Conservation (phyloP, 1,139 yeast genomes). For the Saccharomyces hybrid region DNA sequence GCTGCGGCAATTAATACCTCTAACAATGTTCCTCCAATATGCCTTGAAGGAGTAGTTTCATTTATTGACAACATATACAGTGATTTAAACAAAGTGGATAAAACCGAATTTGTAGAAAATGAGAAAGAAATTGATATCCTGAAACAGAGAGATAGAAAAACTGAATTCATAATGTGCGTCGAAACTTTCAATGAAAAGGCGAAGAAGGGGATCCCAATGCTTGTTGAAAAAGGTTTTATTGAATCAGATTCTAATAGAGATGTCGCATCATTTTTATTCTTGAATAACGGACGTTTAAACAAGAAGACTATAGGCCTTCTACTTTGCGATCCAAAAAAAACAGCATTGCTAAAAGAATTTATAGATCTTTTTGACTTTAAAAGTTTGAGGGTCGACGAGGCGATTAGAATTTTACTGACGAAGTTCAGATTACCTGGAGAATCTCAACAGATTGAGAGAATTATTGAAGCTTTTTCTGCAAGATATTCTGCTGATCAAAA, state of each 20-base stretch:
- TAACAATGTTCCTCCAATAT: slow-evolving; percentile 83
- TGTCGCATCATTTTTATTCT: slow-evolving; percentile 66
- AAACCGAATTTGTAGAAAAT: slow-evolving; percentile 10
- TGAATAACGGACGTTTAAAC: slow-evolving; percentile 71
- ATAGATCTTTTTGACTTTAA: slow-evolving; percentile 65
- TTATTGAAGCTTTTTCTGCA: slow-evolving; percentile 78
- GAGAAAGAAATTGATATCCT: slow-evolving; percentile 15
- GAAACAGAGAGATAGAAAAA: slow-evolving; percentile 48
- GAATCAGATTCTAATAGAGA: slow-evolving; percentile 48
- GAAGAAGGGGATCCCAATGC: slow-evolving; percentile 55
- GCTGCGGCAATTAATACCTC: slow-evolving; percentile 70
- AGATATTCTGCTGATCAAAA: slow-evolving; percentile 59
- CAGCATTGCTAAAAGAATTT: slow-evolving; percentile 53
- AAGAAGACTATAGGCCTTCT: slow-evolving; percentile 81
- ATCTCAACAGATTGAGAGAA: slow-evolving; percentile 87
- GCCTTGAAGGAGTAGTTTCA: slow-evolving; percentile 76
- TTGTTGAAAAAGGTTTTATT: slow-evolving; percentile 58
- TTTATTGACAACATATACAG: slow-evolving; percentile 58
- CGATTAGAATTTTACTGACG: slow-evolving; percentile 68
- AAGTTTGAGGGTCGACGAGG: slow-evolving; percentile 81
- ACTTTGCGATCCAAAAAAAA: slow-evolving; percentile 67
- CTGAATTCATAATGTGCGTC: slow-evolving; percentile 68
- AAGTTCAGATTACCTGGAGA: slow-evolving; percentile 95
- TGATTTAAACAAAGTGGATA: slow-evolving; percentile 38
- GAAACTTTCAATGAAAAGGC: slow-evolving; percentile 71